These are phyloP conservation scores for Linnemannia elongata DNA, from an alignment of 192 early-diverging fungal genomes.

Conservation along the genomic window DNA sequence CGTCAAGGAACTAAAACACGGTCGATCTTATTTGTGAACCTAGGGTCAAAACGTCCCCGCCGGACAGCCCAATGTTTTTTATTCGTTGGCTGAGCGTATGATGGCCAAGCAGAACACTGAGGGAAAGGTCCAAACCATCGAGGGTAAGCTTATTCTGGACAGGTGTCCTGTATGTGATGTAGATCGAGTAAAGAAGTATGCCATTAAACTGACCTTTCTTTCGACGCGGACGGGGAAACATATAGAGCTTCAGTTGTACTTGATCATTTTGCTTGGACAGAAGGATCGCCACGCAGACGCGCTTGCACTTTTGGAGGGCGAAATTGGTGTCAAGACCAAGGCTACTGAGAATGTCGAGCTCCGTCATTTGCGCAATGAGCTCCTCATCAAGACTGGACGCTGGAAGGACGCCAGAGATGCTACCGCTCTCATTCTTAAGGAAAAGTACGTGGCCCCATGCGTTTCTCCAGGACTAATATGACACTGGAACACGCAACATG, in stretches of 20 bases:
- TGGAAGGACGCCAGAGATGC: constrained; percentile 63
- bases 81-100: constrained; percentile 87
- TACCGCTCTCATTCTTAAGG: constrained; percentile 57
- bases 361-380: constrained; percentile 65
- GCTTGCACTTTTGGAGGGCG: constrained; percentile 71
- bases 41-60: constrained; percentile 57
- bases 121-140: constrained; percentile 72
- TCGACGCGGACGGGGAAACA: neutral
- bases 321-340: constrained; percentile 72
- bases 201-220: neutral
- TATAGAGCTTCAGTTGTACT: constrained; percentile 83
- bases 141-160: constrained; percentile 56
- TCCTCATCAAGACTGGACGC: constrained; percentile 65
- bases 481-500: neutral
- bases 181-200: constrained; percentile 5
- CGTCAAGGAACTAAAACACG: neutral
- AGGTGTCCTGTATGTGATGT: neutral
- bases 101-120: constrained; percentile 81
- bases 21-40: neutral
- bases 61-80: constrained; percentile 63
- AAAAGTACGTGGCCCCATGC: constrained; percentile 16
- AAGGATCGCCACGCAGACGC: constrained; percentile 74
- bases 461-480: neutral
- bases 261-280: constrained; percentile 80
- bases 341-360: constrained; percentile 80